Base-by-base conservation (phyloP, 495 filamentous ascomycete species). In the Talaromyces wortmannii region DNA sequence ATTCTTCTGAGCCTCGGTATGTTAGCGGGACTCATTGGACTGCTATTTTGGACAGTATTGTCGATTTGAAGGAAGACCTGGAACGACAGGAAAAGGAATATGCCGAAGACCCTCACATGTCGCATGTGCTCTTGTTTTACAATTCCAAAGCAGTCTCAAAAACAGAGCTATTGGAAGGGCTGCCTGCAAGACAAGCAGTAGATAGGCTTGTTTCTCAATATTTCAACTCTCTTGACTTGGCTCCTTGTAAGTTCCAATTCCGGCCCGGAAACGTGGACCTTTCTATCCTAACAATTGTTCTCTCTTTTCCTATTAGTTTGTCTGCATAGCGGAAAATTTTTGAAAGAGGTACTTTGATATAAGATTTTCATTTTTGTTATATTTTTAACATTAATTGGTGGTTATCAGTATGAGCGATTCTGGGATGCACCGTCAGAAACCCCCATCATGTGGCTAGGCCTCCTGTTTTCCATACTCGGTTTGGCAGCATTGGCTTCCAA, bases 401-500 rank as follows among this genome's bases (percentile, higher is more conserved):
- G 36, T 40, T 40, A 5, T 40, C 43, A 69, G 65, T 69, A 69
- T 51, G 65, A 67, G 18, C 18, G 43, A 17, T 68, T 70, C 49
- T 70, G 67, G 67, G 48, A 54, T 16, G 31, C 45, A 29, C 60
- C 60, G 12, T 16, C 16, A 6, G 43, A 48, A 10, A 48, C 62
- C 18, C 60, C 62, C 7, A 59, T 68, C 13, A 63, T 62, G 47
- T 70, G 67, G 67, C 31, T 68, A 30, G 67, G 58, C n/a, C 64
- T 68, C 33, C 33, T 70, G 13, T 68, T 63, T 52, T 56, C 56
- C 30, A 57, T 66, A 31, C 58, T 70, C 36, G 59, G 59, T 33
- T 48, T 68, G n/a, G 47, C 59, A 40, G 36, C 10, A 33, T 57
- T 10, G 57, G 56, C 18, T 55, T 58, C 11, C 59, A 62, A 11